A percentile compares a stretch with the other conserved stretches of the same genome.
phyloP scores from a whole-genome alignment of 2,329 filamentous ascomycete species.

The Trichoderma sp. region DNA sequence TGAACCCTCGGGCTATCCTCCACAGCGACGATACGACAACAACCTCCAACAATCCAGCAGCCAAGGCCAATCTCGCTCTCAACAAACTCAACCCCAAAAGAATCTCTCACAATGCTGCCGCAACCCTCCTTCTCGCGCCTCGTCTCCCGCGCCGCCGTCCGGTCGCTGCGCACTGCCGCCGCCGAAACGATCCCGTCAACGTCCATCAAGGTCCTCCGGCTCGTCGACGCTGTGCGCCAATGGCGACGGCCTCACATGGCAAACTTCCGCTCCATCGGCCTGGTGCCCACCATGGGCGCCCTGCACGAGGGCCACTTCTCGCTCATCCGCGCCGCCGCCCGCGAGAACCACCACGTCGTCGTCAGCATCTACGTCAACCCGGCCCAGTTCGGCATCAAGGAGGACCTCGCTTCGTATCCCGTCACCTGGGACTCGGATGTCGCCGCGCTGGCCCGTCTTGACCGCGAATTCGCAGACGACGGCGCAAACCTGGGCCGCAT shows the following conservation, averaged over 20 bases:
- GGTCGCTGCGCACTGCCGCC: conserved; percentile 21
- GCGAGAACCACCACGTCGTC: conserved; percentile 80
- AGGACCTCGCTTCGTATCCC: conserved; percentile 87
- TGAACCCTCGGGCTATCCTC: background rate
- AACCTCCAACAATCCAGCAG: background rate
- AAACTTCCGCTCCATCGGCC: conserved; percentile 69
- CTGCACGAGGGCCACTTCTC: conserved; percentile 89
- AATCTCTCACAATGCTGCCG: background rate
- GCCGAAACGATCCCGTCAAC: conserved; percentile 52
- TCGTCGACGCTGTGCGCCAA: conserved; percentile 66
- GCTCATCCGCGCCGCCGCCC: conserved; percentile 77
- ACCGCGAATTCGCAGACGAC: conserved; percentile 66
- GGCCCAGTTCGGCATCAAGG: conserved; percentile 85
- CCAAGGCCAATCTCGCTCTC: background rate
- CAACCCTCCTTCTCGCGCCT: conserved; percentile 11
- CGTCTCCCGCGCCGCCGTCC: conserved; percentile 12
- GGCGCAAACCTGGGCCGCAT: conserved; percentile 63
- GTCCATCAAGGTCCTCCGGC: conserved; percentile 69
- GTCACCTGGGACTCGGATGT: conserved; percentile 82
- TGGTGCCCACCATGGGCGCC: conserved; percentile 97
- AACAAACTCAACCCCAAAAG: background rate
- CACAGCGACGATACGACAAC: background rate
- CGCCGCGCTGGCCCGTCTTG: conserved; percentile 61
- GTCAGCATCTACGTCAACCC: conserved; percentile 96
- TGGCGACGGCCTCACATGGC: conserved; percentile 65